Evolutionary conservation across 2,329 filamentous ascomycete species (phyloP).

Genomic region (Botrytis medusae): DNA sequence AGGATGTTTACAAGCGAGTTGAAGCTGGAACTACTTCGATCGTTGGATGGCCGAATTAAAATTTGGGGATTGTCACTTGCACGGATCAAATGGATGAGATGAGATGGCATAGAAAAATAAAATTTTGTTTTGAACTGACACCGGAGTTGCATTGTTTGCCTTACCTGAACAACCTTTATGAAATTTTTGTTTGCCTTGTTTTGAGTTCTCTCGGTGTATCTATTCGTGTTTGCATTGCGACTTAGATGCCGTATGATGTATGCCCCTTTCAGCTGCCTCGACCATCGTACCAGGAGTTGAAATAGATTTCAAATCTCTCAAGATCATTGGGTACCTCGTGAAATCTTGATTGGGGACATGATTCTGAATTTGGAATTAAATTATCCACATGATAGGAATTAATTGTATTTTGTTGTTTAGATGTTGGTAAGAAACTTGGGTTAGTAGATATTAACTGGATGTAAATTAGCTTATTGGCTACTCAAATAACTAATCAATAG

Average conservation of each 20-base stretch:
- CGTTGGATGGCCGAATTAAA: neutral
- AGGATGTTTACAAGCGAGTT: slow-evolving; percentile 5
- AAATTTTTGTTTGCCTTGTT: slow-evolving; percentile 2
- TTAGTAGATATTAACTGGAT: neutral
- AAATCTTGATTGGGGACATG: slow-evolving; percentile 1
- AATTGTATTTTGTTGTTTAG: neutral
- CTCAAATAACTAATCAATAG: neutral
- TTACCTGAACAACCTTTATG: neutral
- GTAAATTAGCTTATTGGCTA: neutral
- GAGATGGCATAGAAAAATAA: neutral
- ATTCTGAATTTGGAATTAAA: neutral
- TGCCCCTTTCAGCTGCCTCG: neutral
- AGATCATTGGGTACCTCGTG: slow-evolving; percentile 3
- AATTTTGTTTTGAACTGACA: neutral
- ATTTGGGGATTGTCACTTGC: neutral
- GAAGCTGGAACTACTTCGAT: neutral
- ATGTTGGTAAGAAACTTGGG: neutral
- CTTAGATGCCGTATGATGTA: neutral
- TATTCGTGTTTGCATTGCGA: neutral
- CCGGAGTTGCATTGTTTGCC: neutral
- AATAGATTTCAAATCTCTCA: neutral
- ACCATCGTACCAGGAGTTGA: neutral
- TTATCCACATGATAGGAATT: slow-evolving; percentile 1
- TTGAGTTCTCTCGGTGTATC: neutral
- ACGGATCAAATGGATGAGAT: slow-evolving; percentile 1